Percentiles rank a stretch among this genome's conserved stretches.
Conservation (phyloP, 768 basidiomycete genomes). For the Mycena capillaripes region DNA sequence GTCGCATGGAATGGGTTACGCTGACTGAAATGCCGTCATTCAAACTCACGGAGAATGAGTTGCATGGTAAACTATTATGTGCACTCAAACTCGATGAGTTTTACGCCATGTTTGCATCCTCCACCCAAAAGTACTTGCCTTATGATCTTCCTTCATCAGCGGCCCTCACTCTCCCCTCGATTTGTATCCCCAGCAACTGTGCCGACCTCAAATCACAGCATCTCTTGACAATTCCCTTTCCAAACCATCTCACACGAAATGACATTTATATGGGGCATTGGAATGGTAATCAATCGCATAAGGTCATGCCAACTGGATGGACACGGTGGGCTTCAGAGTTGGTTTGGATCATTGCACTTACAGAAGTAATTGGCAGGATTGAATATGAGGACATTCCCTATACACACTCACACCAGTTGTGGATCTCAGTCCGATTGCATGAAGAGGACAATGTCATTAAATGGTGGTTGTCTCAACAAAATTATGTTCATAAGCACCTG, state of each 20-base stretch:
- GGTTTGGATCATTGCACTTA: background rate
- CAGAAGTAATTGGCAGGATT: background rate
- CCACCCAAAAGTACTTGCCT: background rate
- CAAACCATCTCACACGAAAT: background rate
- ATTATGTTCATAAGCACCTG: background rate
- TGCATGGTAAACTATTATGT: background rate
- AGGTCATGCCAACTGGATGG: background rate
- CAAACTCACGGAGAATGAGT: background rate
- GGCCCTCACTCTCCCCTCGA: background rate
- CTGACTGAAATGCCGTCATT: background rate
- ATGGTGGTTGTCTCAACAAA: background rate
- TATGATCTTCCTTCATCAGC: background rate
- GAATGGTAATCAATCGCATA: background rate
- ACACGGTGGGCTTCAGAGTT: background rate
- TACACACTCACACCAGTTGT: background rate
- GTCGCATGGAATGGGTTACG: background rate
- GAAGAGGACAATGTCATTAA: background rate
- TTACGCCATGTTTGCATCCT: background rate
- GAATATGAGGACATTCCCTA: background rate
- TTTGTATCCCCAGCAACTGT: background rate
- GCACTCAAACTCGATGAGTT: too few species aligned
- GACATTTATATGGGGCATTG: background rate
- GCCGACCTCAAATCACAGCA: background rate
- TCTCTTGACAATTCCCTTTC: background rate
- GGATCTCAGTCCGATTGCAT: background rate